A percentile compares a stretch with the other conserved stretches of the same genome.
Conservation (phyloP, 805 yeast species). For the Candida qinlingensis region DNA sequence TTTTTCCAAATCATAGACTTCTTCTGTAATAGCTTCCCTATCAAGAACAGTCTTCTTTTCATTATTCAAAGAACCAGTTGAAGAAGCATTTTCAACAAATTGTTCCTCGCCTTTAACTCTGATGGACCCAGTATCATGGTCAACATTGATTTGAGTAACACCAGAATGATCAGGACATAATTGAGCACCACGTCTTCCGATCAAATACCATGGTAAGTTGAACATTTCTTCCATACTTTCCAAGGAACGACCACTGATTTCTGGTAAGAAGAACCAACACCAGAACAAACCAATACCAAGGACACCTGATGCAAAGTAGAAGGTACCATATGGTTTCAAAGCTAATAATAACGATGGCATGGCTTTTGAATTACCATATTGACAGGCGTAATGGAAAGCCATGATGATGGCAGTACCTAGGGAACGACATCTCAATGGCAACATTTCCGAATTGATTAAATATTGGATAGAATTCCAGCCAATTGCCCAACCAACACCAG, state of each 20-base stretch:
- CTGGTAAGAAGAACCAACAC: slow-evolving; percentile 35
- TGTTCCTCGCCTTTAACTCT: slow-evolving; percentile 11
- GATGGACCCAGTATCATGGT: slow-evolving; percentile 12
- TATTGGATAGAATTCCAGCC: slow-evolving; percentile 56
- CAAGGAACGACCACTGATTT: slow-evolving; percentile 33
- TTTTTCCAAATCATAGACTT: not conserved
- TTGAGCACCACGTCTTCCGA: slow-evolving; percentile 49
- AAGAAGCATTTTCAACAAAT: slow-evolving; percentile 9
- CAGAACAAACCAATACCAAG: slow-evolving; percentile 34
- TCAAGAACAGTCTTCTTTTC: not conserved
- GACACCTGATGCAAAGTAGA: slow-evolving; percentile 45
- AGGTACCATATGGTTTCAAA: slow-evolving; percentile 44
- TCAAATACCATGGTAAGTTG: slow-evolving; percentile 49
- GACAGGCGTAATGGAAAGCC: slow-evolving; percentile 53
- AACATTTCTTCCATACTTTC: slow-evolving; percentile 35
- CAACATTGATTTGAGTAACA: slow-evolving; percentile 21
- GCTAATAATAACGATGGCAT: slow-evolving; percentile 45
- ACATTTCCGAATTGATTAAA: slow-evolving; percentile 48
- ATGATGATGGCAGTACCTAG: slow-evolving; percentile 46
- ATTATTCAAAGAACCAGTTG: not conserved
- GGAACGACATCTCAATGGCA: slow-evolving; percentile 46
- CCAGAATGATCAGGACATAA: slow-evolving; percentile 49
- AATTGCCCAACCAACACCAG: slow-evolving; percentile 54
- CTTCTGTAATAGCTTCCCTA: not conserved
- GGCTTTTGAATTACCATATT: slow-evolving; percentile 53